Base-by-base conservation (phyloP, 1,284 basidiomycete genomes). In the Cryptococcus sp. region DNA sequence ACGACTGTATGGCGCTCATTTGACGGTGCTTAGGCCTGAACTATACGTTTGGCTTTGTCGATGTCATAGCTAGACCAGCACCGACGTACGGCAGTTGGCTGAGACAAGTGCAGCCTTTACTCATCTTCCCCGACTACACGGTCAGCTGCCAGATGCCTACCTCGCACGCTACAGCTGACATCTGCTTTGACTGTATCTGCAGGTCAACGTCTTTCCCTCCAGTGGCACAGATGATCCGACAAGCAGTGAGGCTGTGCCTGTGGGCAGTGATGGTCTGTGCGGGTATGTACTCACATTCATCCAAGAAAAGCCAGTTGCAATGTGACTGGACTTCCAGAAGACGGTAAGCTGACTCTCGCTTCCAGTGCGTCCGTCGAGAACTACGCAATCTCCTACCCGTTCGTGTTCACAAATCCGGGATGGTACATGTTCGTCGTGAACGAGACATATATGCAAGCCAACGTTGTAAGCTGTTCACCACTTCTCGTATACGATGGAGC, bases 351-450 rank as follows among this genome's bases (percentile, higher is more conserved):
- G 49, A 59, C 41, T 47, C 8, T 8, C 13, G 22, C 17, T 16
- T 41, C 13, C 38, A 73, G 71, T 4, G 66, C 67, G 3, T 67
- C 70, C 13, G 64, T 60, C 2, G 68, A 68, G 38, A 64, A 72
- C 49, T 74, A 58, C 27, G 58, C 68, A 0, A 53, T 71, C 6
- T 56, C 57, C 0, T 76, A 75, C 53, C 65, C 67, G 1, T 76
- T 74, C 61, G 54, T 53, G 7, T 78, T 78, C 54, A 40, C 61
- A 3, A n/a, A 61, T n/a, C 56, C 71, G 0, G 78, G 78, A 25
- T 76, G 70, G 70, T 75, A 78, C 61, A 70, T 73, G 69, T 74
- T 73, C 49, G 73, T 76, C 6, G 53, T 79, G 22, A 79, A 79
- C 62, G 71, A 78, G 50, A 79, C 77, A 0, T 77, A 69, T 65